Base-by-base conservation (phyloP, 1,139 yeast species). In the Nakaseomyces glabratus region DNA sequence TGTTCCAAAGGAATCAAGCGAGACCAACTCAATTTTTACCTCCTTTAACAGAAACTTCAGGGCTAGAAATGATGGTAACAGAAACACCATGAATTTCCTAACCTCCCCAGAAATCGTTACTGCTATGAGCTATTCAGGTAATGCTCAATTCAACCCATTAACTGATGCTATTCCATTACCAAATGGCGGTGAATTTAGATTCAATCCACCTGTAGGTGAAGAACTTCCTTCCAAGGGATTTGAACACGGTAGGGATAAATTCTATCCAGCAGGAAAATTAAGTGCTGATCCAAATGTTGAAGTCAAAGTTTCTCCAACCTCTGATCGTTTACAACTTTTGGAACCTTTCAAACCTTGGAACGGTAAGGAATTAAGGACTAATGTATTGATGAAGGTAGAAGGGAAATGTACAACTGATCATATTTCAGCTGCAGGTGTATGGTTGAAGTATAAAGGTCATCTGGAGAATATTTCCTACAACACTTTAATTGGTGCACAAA, bases 321-420 rank as follows among this genome's bases (percentile, higher is more conserved):
- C 95, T 23, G 81, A 76, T 43, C 74, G 88, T 55, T 68, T 85
- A 45, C 95, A 90, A 62, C 65, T 88, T 40, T 66, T 90, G 46
- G 93, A 84, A 38, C 97, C 98, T 19, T 90, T 93, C 58, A 62
- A 69, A 31, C 73, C 93, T 18, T 90, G 95, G 86, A 65, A 76
- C 41, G 93, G 93, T 39, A 62, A 82, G 57, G 98, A 90, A 60
- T 62, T 88, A 46, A 66, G 72, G 43, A 73, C 88, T 25, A 74
- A 74, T 35, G 84, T 90, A 2, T 64, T 88, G 41, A 63, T 90
- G 54, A 90, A 88, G 65, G 96, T 88, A 35, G 88, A 85, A 65
- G 98, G 98, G 45, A 90, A 90, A 64, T 88, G 97, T 69, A 90
- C 98, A 31, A 90, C 98, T 26, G 98, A 90, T 62, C 98, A 90